These are phyloP conservation scores for Gastrolobium villosum DNA, from an alignment of 306 rosid genomes.

Conservation along the genomic window DNA sequence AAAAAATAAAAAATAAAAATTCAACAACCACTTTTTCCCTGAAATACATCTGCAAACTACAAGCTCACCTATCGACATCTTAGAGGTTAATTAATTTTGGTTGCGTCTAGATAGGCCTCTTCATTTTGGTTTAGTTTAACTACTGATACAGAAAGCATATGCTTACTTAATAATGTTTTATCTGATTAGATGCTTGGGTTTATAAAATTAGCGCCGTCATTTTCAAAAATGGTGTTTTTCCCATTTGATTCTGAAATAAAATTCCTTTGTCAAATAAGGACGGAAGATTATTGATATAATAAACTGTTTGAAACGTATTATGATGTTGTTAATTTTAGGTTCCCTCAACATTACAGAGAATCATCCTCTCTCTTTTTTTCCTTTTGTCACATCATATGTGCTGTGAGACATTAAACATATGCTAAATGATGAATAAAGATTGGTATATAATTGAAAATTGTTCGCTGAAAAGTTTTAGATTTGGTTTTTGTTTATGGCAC, in stretches of 20 bases:
- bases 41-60: constrained; percentile 10
- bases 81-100: constrained; percentile 1
- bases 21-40: neutral
- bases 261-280: constrained; percentile 31
- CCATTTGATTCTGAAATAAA: constrained; percentile 9
- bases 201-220: constrained; percentile 36
- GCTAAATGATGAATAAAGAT: neutral
- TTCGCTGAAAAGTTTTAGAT: neutral
- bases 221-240: neutral
- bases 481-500: neutral
- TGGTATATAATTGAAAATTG: neutral
- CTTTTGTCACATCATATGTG: constrained; percentile 29
- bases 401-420: too few species aligned
- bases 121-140: neutral
- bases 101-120: constrained; percentile 9
- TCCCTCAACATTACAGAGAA: constrained; percentile 20
- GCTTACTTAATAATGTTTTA: constrained; percentile 1
- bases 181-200: neutral
- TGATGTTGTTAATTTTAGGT: constrained; percentile 13
- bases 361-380: neutral
- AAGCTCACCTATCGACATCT: neutral
- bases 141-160: neutral
- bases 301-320: constrained; percentile 28
- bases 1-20: neutral
- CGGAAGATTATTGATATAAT: neutral